Percentiles rank a stretch among this genome's conserved stretches.
These are phyloP conservation scores for Saccharomyces hybrid DNA, from an alignment of 1,139 yeast species.

Conservation along the genomic window DNA sequence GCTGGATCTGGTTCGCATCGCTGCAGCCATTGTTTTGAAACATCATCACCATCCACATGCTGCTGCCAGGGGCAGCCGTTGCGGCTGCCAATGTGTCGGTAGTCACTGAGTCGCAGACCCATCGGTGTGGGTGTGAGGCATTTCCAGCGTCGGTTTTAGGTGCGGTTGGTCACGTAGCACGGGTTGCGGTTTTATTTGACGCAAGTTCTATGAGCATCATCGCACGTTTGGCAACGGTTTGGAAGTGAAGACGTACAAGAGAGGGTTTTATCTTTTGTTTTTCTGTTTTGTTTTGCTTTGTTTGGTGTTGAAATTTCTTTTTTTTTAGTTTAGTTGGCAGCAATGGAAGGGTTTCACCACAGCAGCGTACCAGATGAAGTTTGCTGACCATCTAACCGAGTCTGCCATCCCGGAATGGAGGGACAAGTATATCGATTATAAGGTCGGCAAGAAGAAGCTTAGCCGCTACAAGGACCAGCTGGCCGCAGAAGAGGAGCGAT, in stretches of 20 bases:
- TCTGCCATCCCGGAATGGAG: conserved; percentile 82
- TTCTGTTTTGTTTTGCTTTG: neutral
- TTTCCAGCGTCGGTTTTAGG: neutral
- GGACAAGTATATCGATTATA: conserved; percentile 71
- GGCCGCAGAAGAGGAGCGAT: conserved; percentile 6
- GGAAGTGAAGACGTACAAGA: neutral
- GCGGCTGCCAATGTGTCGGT: neutral
- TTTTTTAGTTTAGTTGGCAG: neutral
- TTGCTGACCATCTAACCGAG: conserved; percentile 51
- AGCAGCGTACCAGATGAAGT: conserved; percentile 40
- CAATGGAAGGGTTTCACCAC: neutral
- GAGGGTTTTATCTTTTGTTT: neutral
- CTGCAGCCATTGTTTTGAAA: neutral
- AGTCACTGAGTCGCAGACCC: neutral
- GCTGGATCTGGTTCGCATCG: neutral
- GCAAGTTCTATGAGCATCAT: neutral
- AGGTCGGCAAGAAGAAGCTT: conserved; percentile 52
- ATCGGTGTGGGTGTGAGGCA: neutral
- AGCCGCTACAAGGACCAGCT: conserved; percentile 29
- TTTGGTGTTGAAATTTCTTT: neutral
- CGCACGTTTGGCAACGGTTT: neutral
- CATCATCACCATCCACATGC: neutral
- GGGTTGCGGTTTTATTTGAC: neutral
- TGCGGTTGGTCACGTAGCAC: neutral
- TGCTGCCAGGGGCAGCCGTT: neutral